phyloP scores from a whole-genome alignment of 371 early-diverging fungal genomes.

The Parasitella parasitica region DNA sequence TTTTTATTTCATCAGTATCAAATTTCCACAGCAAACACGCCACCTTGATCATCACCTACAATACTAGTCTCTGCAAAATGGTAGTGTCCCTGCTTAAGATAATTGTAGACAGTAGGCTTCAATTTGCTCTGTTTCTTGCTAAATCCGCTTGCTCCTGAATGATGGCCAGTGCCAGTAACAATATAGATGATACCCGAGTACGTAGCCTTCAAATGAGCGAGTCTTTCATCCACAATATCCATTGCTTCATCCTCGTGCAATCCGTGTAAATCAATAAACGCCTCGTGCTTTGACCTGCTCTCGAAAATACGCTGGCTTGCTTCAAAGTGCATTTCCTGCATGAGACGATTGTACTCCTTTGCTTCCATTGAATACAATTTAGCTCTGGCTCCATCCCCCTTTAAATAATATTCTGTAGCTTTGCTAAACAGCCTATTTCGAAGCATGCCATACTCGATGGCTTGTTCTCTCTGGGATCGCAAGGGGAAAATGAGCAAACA shows the following conservation, averaged over 20 bases:
- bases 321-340: conserved; percentile 59
- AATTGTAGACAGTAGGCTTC: conserved; percentile 38
- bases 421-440: conserved; percentile 60
- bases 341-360: conserved; percentile 55
- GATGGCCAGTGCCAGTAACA: conserved; percentile 55
- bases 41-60: conserved; percentile 44
- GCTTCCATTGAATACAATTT: conserved; percentile 56
- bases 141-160: conserved; percentile 41
- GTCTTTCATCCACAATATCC: conserved; percentile 49
- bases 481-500: neutral
- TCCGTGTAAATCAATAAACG: conserved; percentile 65
- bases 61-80: conserved; percentile 49
- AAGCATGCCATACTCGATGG: conserved; percentile 55
- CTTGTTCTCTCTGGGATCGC: conserved; percentile 46
- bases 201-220: conserved; percentile 26
- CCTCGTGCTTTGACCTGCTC: conserved; percentile 47
- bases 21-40: conserved; percentile 48
- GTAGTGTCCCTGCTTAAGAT: conserved; percentile 28
- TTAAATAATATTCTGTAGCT: conserved; percentile 55
- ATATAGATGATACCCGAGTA: conserved; percentile 49
- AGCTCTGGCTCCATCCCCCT: conserved; percentile 58
- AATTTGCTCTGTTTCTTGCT: conserved; percentile 45
- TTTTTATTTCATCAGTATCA: neutral
- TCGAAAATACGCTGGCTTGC: conserved; percentile 61
- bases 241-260: conserved; percentile 61